Base-by-base conservation (phyloP, 805 yeast species). In the Saccharomycopsis capsularis region DNA sequence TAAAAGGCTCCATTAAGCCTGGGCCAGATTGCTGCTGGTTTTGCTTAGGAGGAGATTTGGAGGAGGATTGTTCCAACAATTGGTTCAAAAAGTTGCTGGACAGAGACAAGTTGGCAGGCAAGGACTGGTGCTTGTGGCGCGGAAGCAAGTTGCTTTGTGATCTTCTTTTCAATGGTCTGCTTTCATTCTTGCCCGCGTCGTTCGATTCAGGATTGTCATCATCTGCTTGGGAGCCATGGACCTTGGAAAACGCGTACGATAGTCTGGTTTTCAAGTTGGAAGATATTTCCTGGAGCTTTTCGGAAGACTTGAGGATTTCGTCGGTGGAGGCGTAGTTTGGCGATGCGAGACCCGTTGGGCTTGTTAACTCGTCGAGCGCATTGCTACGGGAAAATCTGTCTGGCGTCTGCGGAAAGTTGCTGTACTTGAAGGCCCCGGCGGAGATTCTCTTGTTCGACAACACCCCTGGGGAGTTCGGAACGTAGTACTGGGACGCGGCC, bases 221-320 rank as follows among this genome's bases (percentile, higher is more conserved):
- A 5, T 35, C 24, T 18, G 13, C 11, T 21, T 13, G 16, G 15
- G 36, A 35, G 35, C 61, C 47, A 37, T 61, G 63, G 11, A 61
- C 62, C 45, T 60, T 61, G 18, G 53, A 29, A 53, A 60, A 56
- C 13, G 65, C 64, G 52, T 55, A 52, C 18, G 62, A 51, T 21
- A 61, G 52, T 30, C 62, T 56, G 15, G 57, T 53, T 34, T 55
- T 53, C 29, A 61, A 48, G 27, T 54, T 60, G 24, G 53, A 46
- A 7, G 61, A 56, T 34, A 59, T 48, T 53, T 56, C 54, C 42
- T 44, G 49, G 16, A 53, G 43, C 41, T 47, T 51, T 13, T 53
- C 56, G 22, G 54, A 42, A n/a, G 46, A 42, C 11, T 46, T 45
- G 21, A 53, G 47, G 15, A 53, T 47, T 29, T 53, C 56, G 21